Base-by-base conservation (phyloP, 441 rosid species). In the Daphne laureola region DNA sequence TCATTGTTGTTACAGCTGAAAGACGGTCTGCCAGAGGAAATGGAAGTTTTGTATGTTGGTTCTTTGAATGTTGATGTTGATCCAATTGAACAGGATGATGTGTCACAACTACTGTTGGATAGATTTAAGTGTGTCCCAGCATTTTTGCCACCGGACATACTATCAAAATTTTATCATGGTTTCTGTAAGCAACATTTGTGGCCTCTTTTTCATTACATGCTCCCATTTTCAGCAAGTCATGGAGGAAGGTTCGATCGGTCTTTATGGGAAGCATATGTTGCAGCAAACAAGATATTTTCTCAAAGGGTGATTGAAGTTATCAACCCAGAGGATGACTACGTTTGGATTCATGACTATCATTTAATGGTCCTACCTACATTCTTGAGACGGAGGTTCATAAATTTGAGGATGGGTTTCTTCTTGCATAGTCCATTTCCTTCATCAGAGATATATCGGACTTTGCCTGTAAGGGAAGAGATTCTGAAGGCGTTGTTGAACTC, bases 291-390 rank as follows among this genome's bases (percentile, higher is more conserved):
- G 57, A 82, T 84, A 35, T 84, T 84, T 64, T 76, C 84, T 0
- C 89, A 84, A 51, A 78, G 65, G 73, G 93, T 84, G 64, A 80
- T 84, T 55, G 89, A 84, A 73, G 68, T 84, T 63, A 76, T 84
- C 63, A 84, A 80, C 62, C 92, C 92, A 1, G 92, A 84, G 65
- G 92, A 84, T 56, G 92, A 84, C 50, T 84, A 61, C 62, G 86
- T 84, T 11, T 84, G 93, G 93, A 82, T 84, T 53, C 93, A 84
- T 58, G 93, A 84, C 64, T 84, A 84, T 65, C 93, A 84, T 76
- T 70, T 84, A 68, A 84, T 84, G 93, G 93, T 84, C 64, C 79
- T 84, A 46, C 93, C 93, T 41, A 82, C 89, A 4, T 82, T 84
- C 74, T 66, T 84, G 71, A 78, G 93, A 58, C 76, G 93, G 58